These are phyloP conservation scores for Leishmania tropica DNA, from an alignment of 208 protist species.

Conservation along the genomic window DNA sequence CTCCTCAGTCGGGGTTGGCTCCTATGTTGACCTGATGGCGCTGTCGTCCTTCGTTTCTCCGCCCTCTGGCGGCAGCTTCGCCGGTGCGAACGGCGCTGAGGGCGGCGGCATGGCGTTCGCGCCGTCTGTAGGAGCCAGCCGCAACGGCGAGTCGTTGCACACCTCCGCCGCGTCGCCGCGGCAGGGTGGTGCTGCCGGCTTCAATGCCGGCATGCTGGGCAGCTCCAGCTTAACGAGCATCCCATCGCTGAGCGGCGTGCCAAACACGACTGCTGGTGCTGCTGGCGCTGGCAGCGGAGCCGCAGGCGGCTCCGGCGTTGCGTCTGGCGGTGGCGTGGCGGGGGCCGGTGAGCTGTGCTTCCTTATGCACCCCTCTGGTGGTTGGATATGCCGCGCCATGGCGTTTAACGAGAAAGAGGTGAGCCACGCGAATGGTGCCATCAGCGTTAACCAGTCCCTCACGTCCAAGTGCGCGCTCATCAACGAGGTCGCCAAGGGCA, in stretches of 20 bases:
- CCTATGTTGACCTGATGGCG: constrained; percentile 38
- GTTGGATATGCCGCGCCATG: constrained; percentile 85
- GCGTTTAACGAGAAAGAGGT: constrained; percentile 73
- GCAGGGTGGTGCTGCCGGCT: neutral
- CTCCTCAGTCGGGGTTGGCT: constrained; percentile 14
- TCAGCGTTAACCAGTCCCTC: constrained; percentile 80
- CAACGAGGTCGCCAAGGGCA: constrained; percentile 80
- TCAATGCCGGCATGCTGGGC: neutral
- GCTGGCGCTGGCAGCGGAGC: neutral
- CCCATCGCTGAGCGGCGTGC: neutral
- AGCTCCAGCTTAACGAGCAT: neutral
- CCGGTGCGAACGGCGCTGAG: neutral
- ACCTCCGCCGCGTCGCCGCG: neutral
- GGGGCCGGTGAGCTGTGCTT: neutral
- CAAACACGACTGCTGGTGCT: constrained; percentile 2
- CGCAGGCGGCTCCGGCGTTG: neutral
- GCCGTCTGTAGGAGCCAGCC: neutral
- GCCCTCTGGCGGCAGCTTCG: neutral
- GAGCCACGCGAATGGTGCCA: constrained; percentile 66
- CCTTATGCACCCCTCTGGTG: constrained; percentile 50
- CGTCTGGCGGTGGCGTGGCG: neutral
- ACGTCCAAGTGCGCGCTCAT: constrained; percentile 65
- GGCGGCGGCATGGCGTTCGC: neutral
- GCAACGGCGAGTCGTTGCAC: neutral
- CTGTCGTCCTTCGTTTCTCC: constrained; percentile 31